These are phyloP conservation scores for Volvox reticuliferus DNA, from an alignment of 139 green algal genomes.

Conservation along the genomic window DNA sequence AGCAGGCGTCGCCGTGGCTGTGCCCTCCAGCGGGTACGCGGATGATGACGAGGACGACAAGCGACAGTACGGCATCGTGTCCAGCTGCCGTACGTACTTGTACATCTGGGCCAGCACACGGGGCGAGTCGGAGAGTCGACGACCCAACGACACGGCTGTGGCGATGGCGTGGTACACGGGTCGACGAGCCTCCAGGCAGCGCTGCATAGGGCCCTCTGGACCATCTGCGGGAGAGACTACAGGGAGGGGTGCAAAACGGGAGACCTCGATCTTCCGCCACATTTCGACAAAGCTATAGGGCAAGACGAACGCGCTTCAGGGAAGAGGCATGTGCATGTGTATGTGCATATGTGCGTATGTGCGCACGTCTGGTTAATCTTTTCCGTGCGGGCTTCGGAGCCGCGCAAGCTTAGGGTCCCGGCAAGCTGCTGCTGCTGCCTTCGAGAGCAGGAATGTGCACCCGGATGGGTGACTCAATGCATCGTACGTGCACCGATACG, in stretches of 20 bases:
- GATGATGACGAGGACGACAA: neutral
- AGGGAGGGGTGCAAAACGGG: no score
- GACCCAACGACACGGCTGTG: neutral
- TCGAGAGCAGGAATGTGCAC: no score
- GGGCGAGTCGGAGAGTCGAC: neutral
- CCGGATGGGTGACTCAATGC: no score
- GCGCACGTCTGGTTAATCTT: neutral
- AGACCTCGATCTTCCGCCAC: no score
- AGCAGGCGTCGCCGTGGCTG: neutral
- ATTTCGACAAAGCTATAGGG: no score
- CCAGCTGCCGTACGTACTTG: conserved; percentile 47
- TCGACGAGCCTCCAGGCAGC: conserved; percentile 21
- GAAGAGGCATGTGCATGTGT: neutral
- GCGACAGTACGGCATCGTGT: conserved; percentile 30
- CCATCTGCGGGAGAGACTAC: no score
- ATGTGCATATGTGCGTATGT: neutral
- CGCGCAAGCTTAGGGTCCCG: no score
- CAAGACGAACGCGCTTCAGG: no score
- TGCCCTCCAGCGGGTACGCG: neutral
- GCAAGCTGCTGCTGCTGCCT: no score
- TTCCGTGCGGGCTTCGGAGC: neutral
- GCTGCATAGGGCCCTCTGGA: neutral
- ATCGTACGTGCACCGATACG: no score
- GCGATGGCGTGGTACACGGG: conserved; percentile 36
- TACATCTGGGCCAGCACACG: conserved; percentile 7